Percentiles rank a stretch among this genome's conserved stretches.
Conservation (phyloP, 495 filamentous ascomycete genomes). For the Sabuloglossum arenarium region DNA sequence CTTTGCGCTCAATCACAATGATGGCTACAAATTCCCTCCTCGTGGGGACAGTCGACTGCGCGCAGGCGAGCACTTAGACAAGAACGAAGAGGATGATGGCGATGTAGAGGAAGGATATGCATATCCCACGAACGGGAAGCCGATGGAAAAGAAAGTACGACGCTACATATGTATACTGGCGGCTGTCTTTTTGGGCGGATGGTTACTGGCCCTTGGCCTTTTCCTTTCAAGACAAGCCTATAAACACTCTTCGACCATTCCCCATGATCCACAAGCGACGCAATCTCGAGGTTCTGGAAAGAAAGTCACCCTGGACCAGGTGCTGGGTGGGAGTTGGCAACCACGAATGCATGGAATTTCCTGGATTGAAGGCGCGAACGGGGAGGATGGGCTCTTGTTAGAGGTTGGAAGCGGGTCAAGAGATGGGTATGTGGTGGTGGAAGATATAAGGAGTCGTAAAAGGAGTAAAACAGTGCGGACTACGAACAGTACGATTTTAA, state of each 20-base stretch:
- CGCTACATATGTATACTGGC: conserved; percentile 47
- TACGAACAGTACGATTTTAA: conserved; percentile 41
- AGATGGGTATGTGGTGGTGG: conserved; percentile 62
- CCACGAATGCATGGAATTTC: conserved; percentile 47
- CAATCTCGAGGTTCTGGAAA: conserved; percentile 45
- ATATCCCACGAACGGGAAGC: conserved; percentile 17
- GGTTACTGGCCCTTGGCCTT: conserved; percentile 55
- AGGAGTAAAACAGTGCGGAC: conserved; percentile 18
- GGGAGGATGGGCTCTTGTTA: conserved; percentile 70
- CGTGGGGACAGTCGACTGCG: conserved; percentile 3
- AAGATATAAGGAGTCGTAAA: conserved; percentile 49
- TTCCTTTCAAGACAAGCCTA: conserved; percentile 50
- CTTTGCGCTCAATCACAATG: neutral
- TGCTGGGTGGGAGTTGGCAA: conserved; percentile 52
- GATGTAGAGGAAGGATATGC: conserved; percentile 26
- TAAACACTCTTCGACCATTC: conserved; percentile 33
- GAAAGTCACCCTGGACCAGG: conserved; percentile 61
- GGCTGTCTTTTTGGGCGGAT: conserved; percentile 47
- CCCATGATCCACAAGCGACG: conserved; percentile 49
- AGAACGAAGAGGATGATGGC: conserved; percentile 22
- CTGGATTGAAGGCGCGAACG: conserved; percentile 72
- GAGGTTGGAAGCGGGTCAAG: conserved; percentile 32
- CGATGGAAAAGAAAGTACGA: conserved; percentile 38
- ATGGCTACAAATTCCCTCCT: conserved; percentile 11
- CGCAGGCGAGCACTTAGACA: conserved; percentile 15